Base-by-base conservation (phyloP, 1,284 basidiomycete species). In the Phenoliferia sp. region DNA sequence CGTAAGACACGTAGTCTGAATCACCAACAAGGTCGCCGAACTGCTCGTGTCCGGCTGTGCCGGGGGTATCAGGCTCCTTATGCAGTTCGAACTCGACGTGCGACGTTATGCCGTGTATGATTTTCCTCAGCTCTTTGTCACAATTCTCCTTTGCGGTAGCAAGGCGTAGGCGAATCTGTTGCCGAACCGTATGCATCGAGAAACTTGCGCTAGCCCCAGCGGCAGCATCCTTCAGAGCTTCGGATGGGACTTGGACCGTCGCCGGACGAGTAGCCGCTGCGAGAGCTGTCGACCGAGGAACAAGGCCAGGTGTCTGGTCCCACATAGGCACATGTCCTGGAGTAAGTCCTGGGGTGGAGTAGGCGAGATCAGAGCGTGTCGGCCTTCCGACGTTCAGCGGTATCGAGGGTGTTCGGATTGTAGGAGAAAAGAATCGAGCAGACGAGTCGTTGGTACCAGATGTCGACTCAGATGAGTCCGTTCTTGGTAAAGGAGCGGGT, bases 91-190 rank as follows among this genome's bases (percentile, higher is more conserved):
- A 88, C 80, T 99, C 95, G 74, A 97, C 96, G 81, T 92, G 97
- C 34, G 86, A 81, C 69, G 94, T 95, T 82, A 99, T 94, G 67
- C 88, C 90, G 78, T 90, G 88, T 63, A 95, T 90, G 76, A 97
- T 90, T 75, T 91, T 88, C 77, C 89, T 87, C 16, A 99, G 85
- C 77, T 96, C 93, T 81, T 90, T 90, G 84, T 99, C 94, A 82
- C 95, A 99, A 73, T 91, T 90, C 64, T 90, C 87, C 83, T 99
- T 99, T 67, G 95, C 94, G 1, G 89, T 89, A 79, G 90, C 90
- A 78, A 98, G 87, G 64, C 95, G 89, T 74, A 93, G 87, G 59
- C 90, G 92, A 76, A 98, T 92, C 82, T 98, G 94, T 67, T 92
- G 87, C 65, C 91, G 85, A 69, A 98, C 94, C 75, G 94, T 95